Percentiles rank a stretch among this genome's conserved stretches.
These are phyloP conservation scores for Sarocladiaceae sp. DNA, from an alignment of 2,329 filamentous ascomycete species.

Conservation along the genomic window DNA sequence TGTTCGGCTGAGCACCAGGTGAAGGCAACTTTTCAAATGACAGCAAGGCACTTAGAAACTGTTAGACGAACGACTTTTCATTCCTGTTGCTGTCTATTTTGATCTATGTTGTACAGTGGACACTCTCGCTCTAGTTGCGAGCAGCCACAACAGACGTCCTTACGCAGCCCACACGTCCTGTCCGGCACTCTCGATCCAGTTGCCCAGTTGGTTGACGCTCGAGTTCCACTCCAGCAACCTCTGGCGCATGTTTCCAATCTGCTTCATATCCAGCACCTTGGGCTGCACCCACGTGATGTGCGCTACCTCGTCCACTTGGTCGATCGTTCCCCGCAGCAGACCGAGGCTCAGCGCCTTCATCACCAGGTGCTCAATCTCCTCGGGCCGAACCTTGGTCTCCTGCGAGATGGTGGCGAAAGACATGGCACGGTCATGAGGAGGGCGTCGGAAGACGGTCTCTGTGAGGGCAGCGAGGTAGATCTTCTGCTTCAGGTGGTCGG, in stretches of 20 bases:
- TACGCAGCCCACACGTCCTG: slow-evolving; percentile 94
- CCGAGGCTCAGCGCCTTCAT: slow-evolving; percentile 99
- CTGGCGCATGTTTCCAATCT: slow-evolving; percentile 87
- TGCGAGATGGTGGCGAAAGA: slow-evolving; percentile 80
- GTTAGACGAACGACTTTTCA: neutral
- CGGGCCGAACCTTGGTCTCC: slow-evolving; percentile 84
- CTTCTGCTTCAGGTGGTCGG: slow-evolving; percentile 87
- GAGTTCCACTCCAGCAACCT: slow-evolving; percentile 90
- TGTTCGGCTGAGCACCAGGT: too few species aligned
- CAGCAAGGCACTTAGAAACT: neutral
- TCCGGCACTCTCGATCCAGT: slow-evolving; percentile 92
- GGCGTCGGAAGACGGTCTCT: slow-evolving; percentile 91
- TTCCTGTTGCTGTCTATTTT: slow-evolving; percentile 8
- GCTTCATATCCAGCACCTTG: slow-evolving; percentile 91
- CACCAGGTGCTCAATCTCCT: slow-evolving; percentile 95
- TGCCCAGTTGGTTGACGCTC: slow-evolving; percentile 90
- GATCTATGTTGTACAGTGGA: slow-evolving; percentile 5
- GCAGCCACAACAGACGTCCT: slow-evolving; percentile 15
- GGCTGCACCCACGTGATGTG: slow-evolving; percentile 98
- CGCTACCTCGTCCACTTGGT: slow-evolving; percentile 90
- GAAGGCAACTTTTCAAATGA: neutral
- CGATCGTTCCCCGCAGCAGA: slow-evolving; percentile 83
- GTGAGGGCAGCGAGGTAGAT: slow-evolving; percentile 95
- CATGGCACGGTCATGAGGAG: slow-evolving; percentile 93
- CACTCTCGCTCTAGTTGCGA: slow-evolving; percentile 10